A percentile compares a stretch with the other conserved stretches of the same genome.
Conservation (phyloP, 345 rosid species). For the Rhodamnia rubescens region DNA sequence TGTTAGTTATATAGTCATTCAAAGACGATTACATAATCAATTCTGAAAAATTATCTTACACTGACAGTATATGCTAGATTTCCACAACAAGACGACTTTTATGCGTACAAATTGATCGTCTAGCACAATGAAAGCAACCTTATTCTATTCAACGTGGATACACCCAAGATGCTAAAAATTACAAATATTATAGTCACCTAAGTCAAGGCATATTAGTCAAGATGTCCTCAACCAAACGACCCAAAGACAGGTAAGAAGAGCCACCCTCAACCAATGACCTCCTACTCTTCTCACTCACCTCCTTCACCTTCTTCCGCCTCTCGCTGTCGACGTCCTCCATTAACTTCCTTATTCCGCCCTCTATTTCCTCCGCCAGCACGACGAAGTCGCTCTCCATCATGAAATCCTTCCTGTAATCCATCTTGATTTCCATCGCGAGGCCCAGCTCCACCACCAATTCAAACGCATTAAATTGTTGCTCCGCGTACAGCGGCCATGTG, state of each 20-base stretch:
- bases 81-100: neutral
- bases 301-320: conserved; percentile 20
- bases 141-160: neutral
- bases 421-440: conserved; percentile 11
- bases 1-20: too few relatives aligned
- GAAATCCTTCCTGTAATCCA: neutral
- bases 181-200: neutral
- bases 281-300: conserved; percentile 13
- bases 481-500: conserved; percentile 39
- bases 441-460: conserved; percentile 23
- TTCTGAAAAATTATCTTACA: neutral
- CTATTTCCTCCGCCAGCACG: conserved; percentile 17
- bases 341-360: conserved; percentile 20
- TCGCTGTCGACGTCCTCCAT: conserved; percentile 19
- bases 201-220: neutral
- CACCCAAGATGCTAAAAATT: neutral
- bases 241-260: conserved; percentile 16
- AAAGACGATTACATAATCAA: too few relatives aligned
- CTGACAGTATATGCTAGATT: neutral
- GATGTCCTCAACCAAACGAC: conserved; percentile 19
- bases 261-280: conserved; percentile 30
- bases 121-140: too few relatives aligned
- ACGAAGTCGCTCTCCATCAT: neutral
- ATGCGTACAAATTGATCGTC: too few relatives aligned
- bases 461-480: conserved; percentile 49